Conservation (phyloP, 345 rosid species). For the Limnanthes douglasii region DNA sequence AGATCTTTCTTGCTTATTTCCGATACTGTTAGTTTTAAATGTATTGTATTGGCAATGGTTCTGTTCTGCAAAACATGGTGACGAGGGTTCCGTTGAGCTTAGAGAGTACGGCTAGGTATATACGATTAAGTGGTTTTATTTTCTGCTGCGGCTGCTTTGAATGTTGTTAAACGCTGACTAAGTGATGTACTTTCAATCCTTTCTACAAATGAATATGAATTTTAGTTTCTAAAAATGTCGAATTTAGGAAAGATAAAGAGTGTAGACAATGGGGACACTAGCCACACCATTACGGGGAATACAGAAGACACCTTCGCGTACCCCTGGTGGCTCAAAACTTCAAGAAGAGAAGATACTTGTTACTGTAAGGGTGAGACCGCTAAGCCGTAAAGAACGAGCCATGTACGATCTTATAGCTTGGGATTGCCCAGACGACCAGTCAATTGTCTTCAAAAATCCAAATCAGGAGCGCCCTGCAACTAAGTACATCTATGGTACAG, state of each 20-base stretch:
- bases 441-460: conserved; percentile 47
- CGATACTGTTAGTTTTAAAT: too few species aligned
- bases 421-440: conserved; percentile 64
- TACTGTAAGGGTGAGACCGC: conserved; percentile 71
- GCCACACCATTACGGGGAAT: conserved; percentile 53
- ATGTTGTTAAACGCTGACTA: too few species aligned
- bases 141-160: too few species aligned
- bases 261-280: conserved; percentile 45
- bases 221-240: too few species aligned
- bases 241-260: conserved; percentile 21
- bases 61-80: too few species aligned
- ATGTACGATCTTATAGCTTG: conserved; percentile 85
- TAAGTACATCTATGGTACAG: conserved; percentile 46
- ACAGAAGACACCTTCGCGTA: conserved; percentile 27
- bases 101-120: too few species aligned
- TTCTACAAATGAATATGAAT: too few species aligned
- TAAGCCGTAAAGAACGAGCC: conserved; percentile 72
- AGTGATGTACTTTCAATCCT: too few species aligned
- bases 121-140: too few species aligned
- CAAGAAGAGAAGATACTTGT: conserved; percentile 86
- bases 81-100: too few species aligned
- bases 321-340: conserved; percentile 46
- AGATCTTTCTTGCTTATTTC: too few species aligned
- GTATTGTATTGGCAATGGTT: too few species aligned
- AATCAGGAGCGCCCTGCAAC: conserved; percentile 37